Base-by-base conservation (phyloP, 805 yeast genomes). In the Kodamaea kakaduensis region DNA sequence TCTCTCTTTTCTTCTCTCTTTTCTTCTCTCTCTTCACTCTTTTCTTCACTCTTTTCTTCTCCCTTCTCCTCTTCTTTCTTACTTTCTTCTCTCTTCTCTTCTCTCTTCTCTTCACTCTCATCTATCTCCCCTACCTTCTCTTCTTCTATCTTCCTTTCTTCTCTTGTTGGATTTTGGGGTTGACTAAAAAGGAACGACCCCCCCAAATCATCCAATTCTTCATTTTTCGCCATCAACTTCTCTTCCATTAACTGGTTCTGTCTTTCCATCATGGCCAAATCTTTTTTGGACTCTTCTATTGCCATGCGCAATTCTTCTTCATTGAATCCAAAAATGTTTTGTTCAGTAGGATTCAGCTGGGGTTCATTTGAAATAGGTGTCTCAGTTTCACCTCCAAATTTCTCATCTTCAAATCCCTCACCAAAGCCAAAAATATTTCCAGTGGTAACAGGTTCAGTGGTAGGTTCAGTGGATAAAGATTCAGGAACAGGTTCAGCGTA, bases 241-340 rank as follows among this genome's bases (percentile, higher is more conserved):
- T 15, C 13, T 19, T 23, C 25, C 21, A 37, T 22, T 20, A n/a
- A n/a, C n/a, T 50, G 40, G 25, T 48, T 47, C 31, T 59, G n/a
- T n/a, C n/a, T 51, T 17, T 56, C 47, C 38, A 59, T 37, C 4
- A 43, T 34, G 9, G 48, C 34, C 21, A 65, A 64, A 23, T 76
- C 79, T 35, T 52, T 46, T 38, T 70, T 69, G 2, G 77, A 71
- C 23, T 56, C 60, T 32, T 66, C 71, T 25, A 77, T 67, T 0
- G 84, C 81, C 25, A 48, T 47, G 39, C 58, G 55, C 19, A 78
- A 50, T 32, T 73, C 72, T 27, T 50, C 50, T 29, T 64, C 51
- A 36, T 65, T 63, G 25, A 54, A 51, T 21, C n/a, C n/a, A n/a
- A n/a, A n/a, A n/a, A n/a, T n/a, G n/a, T n/a, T n/a, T n/a, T n/a